Evolutionary conservation across 306 rosid species (phyloP), one percentile per base, ranked within the genome.

Genomic region (Cucurbita moschata): DNA sequence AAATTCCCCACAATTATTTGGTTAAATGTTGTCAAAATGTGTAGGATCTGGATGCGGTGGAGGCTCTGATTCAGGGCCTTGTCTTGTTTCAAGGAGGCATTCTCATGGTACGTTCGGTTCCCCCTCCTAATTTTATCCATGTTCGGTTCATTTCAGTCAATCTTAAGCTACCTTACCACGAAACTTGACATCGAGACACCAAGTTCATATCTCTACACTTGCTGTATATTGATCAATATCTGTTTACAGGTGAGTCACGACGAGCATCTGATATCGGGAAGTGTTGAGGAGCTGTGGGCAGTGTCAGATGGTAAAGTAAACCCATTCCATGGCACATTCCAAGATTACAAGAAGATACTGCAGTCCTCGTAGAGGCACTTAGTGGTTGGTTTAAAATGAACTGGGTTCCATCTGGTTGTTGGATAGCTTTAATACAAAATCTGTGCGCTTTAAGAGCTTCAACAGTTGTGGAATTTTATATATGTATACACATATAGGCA

Each of bases 31-130:
- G 75, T 58, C 57, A 57, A 16, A 10, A 8, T 16, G 19, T 86
- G 76, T 73, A 95, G 99, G 99, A 95, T 69, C 88, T 95, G 94
- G 99, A 95, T 79, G 99, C 99, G 59, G 99, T 95, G 77, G 97
- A 95, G 85, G 99, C 99, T 63, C 89, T 91, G n/a, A 95, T 95
- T 71, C 99, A 95, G 84, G 99, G 99, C 66, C 99, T 95, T 71
- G 99, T 91, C 35, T 19, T 95, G 82, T 95, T 89, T 77, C 99
- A 95, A 88, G 99, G 99, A 84, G 99, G 99, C 86, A 92, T 95
- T 88, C 96, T 95, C 79, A 95, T 91, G 97, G 99, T 95, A 91
- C 43, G 53, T 38, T 37, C n/a, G 54, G 2, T 50, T 50, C n/a
- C 39, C 7, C 19, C 26, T 1, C 9, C 30, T 46, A 30, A 4